Base-by-base conservation (phyloP, 2,329 filamentous ascomycete species). In the Hypomyces rosellus region DNA sequence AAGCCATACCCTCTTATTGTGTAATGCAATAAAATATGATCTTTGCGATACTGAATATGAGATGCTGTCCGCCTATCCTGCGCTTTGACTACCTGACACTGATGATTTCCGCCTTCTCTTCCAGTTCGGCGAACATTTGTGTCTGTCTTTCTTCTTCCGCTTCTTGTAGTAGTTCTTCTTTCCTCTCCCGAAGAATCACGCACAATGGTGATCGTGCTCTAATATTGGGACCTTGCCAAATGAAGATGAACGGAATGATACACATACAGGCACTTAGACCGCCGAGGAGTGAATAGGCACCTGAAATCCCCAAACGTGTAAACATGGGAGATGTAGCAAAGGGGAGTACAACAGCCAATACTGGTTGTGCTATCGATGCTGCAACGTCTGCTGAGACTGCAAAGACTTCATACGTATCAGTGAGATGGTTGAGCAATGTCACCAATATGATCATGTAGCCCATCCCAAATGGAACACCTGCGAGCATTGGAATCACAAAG, bases 341-440 rank as follows among this genome's bases (percentile, higher is more conserved):
- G 5, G 53, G 53, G 5, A 55, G 34, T 6, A 44, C n/a, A 11
- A 57, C 52, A 6, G 57, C 59, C 3, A 57, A 39, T 9, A 59
- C 34, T 5, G 51, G 54, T 12, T 55, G 57, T 20, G 51, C 54
- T 3, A 52, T 54, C 38, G 55, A 55, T 14, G 52, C 48, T 5
- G 59, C 58, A 7, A 56, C 57, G 50, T 59, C 53, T 33, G 57
- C 58, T 34, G 55, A 58, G 9, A 57, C 59, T 6, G 48, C 44
- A 43, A 48, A 55, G 13, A 45, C 38, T 16, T 36, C 48, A 22
- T 55, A 55, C 14, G 51, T 45, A 18, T 55, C 54, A n/a, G 48
- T 53, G 3, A 53, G 43, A 40, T 55, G 53, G 34, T 55, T 55
- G 34, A 43, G 38, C 13, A 55, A 45, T 14, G 51, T 37, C 37